Conservation (phyloP, 352 stramenopile species). For the Phytopythium delawarense region DNA sequence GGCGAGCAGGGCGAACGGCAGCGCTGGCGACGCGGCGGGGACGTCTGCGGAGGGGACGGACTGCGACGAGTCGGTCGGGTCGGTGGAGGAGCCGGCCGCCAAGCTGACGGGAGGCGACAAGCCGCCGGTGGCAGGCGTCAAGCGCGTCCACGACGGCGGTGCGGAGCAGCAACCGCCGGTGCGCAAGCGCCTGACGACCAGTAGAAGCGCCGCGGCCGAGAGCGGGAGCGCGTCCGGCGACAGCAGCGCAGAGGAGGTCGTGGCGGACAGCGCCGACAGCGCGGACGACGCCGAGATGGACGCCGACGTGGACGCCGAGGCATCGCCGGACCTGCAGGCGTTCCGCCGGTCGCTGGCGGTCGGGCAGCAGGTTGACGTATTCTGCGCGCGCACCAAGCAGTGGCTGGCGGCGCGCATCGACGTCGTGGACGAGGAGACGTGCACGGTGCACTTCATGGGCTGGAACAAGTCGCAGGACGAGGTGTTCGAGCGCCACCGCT, state of each 20-base stretch:
- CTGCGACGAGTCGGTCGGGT: slow-evolving; percentile 7
- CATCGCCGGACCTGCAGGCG: slow-evolving; percentile 15
- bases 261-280: slow-evolving; percentile 17
- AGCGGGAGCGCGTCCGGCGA: too few relatives aligned
- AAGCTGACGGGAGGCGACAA: background rate
- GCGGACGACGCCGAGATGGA: slow-evolving; percentile 32
- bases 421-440: slow-evolving; percentile 17
- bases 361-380: slow-evolving; percentile 58
- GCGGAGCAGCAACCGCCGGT: background rate
- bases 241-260: slow-evolving; percentile 14
- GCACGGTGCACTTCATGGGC: slow-evolving; percentile 60
- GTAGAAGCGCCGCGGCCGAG: background rate
- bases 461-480: slow-evolving; percentile 63
- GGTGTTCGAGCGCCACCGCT: slow-evolving; percentile 23
- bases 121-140: background rate
- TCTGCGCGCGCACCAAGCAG: slow-evolving; percentile 34
- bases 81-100: slow-evolving; percentile 2
- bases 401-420: slow-evolving; percentile 67
- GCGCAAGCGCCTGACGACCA: slow-evolving; percentile 3
- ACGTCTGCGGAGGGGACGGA: slow-evolving; percentile 6
- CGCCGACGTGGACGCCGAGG: slow-evolving; percentile 21
- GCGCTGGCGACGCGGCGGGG: background rate
- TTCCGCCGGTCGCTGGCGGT: slow-evolving; percentile 28
- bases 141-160: background rate
- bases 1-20: background rate